These are phyloP conservation scores for Zoysia pacifica DNA, from an alignment of 176 grass and related monocot genomes.

Conservation along the genomic window DNA sequence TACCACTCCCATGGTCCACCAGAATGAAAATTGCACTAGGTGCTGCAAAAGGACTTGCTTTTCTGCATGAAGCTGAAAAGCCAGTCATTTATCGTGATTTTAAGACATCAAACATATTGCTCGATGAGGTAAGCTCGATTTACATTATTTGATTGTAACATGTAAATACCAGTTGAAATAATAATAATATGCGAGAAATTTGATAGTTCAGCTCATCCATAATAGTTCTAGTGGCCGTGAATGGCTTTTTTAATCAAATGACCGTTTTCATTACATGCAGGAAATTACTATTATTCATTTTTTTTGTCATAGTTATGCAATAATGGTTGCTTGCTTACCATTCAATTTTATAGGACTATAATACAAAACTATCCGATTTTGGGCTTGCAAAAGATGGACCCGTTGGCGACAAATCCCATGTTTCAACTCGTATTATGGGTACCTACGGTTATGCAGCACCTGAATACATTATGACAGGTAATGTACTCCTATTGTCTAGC, in stretches of 20 bases:
- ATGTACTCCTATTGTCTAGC: background rate
- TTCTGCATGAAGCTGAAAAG: slow-evolving; percentile 74
- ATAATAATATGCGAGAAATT: background rate
- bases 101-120: slow-evolving; percentile 81
- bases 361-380: slow-evolving; percentile 85
- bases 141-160: background rate
- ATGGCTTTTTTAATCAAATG: background rate
- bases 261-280: background rate
- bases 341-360: slow-evolving; percentile 52
- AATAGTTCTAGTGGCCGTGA: background rate
- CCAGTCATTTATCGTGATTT: slow-evolving; percentile 87
- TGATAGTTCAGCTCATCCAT: background rate
- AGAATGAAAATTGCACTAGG: slow-evolving; percentile 75
- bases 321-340: background rate
- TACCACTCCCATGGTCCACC: slow-evolving; percentile 61
- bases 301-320: background rate
- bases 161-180: background rate
- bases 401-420: slow-evolving; percentile 76
- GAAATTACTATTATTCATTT: background rate
- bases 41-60: slow-evolving; percentile 72
- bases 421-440: slow-evolving; percentile 89
- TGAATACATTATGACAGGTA: slow-evolving; percentile 91
- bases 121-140: slow-evolving; percentile 50
- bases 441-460: slow-evolving; percentile 88
- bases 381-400: slow-evolving; percentile 93